Base-by-base conservation (phyloP, 805 yeast species). In the Candida odintsovae region DNA sequence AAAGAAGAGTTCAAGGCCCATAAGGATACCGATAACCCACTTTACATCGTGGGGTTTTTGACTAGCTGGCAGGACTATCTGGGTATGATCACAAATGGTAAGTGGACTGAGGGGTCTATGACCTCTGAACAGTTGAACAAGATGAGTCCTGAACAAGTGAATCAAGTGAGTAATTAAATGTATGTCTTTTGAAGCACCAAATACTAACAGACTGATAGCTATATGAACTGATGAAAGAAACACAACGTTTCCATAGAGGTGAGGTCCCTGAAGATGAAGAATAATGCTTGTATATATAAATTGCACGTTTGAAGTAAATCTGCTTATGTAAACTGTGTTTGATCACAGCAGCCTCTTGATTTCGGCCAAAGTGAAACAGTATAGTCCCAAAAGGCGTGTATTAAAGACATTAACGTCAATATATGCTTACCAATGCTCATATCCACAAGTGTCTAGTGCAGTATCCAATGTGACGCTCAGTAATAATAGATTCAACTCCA, bases 11-110 rank as follows among this genome's bases (percentile, higher is more conserved):
- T 94, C 71, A 80, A 82, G 57, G 83, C 90, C 7, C 99, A 94
- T 67, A 77, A 81, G 49, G 66, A 71, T 41, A 76, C 84, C 7
- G 96, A 89, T 53, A 90, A 94, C 63, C 98, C 99, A 3, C 72
- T 89, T 21, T 95, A 92, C 60, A 89, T 94, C 29, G 90, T 94
- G 11, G 99, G 97, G 11, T 94, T 94, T 57, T 72, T 94, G 50
- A 80, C 95, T 1, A 83, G 88, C 50, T 94, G 99, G 99, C 99
- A 94, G 65, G 92, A 84, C 50, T 86, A 86, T 57, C 71, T 86
- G 50, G 68, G 73, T 12, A 68, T 70, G 62, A 75, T 86, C 21
- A 75, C 78, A 25, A 78, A 75, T 33, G 85, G 78, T 12, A 70
- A 71, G 41, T 86, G 92, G 94, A 66, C 70, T 56, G 78, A 75